These are phyloP conservation scores for Hsuehochloa calcarea DNA, from an alignment of 176 grass and related monocot species.

Conservation along the genomic window DNA sequence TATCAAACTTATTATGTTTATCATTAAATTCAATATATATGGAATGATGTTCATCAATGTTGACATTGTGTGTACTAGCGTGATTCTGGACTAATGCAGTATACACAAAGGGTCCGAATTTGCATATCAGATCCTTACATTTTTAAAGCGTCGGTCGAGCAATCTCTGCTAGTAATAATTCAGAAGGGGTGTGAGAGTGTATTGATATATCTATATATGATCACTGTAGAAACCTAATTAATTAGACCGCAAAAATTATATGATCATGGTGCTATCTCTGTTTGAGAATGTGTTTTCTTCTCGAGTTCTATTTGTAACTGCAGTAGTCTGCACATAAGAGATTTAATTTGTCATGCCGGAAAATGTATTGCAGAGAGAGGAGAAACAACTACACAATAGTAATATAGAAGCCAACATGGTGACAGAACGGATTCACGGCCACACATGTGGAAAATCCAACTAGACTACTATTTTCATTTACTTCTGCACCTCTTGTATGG, in stretches of 20 bases:
- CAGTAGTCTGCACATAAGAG: conserved; percentile 10
- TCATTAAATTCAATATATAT: too few species aligned
- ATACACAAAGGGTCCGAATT: too few species aligned
- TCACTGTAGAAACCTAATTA: conserved; percentile 41
- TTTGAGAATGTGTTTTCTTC: conserved; percentile 22
- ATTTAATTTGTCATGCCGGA: conserved; percentile 18
- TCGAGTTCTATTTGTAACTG: background rate
- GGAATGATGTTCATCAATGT: too few species aligned
- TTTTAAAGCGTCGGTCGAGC: conserved; percentile 2
- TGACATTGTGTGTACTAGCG: too few species aligned
- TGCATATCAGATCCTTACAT: background rate
- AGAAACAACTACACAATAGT: background rate
- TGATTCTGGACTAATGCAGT: too few species aligned
- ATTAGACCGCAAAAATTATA: conserved; percentile 13
- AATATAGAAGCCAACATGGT: conserved; percentile 16
- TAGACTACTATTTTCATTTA: conserved; percentile 43
- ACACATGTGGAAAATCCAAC: conserved; percentile 37
- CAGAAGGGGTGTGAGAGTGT: conserved; percentile 11
- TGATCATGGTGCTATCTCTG: background rate
- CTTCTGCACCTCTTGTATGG: conserved; percentile 33
- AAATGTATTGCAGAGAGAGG: conserved; percentile 19
- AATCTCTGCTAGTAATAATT: conserved; percentile 33
- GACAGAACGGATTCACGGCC: conserved; percentile 38
- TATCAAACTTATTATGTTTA: too few species aligned
- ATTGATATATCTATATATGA: conserved; percentile 24